A percentile compares a stretch with the other conserved stretches of the same genome.
phyloP scores from a whole-genome alignment of 2,329 filamentous ascomycete genomes.

The Alternaria viburni region DNA sequence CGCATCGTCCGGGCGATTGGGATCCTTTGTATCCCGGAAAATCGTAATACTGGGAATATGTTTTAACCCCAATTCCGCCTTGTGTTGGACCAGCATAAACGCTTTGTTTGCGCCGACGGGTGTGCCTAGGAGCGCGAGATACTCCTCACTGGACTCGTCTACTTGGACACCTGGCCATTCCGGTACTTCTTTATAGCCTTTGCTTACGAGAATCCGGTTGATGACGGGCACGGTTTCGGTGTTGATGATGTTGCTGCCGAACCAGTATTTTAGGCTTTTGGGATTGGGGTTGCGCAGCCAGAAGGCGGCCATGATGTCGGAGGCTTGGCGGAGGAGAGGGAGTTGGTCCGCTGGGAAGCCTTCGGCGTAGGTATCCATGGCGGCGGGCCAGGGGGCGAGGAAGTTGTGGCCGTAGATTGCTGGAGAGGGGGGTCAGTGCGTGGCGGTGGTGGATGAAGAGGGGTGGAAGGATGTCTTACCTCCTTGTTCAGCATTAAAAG shows the following conservation, averaged over 20 bases:
- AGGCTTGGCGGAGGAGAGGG: background rate
- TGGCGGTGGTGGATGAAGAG: background rate
- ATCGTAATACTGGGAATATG: conserved; percentile 1
- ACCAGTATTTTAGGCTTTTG: background rate
- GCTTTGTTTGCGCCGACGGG: conserved; percentile 6
- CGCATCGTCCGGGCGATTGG: background rate
- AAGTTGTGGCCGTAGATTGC: background rate
- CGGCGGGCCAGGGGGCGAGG: background rate
- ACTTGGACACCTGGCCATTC: conserved; percentile 21
- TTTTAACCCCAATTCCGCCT: conserved; percentile 8
- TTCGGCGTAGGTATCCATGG: background rate
- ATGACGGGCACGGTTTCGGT: background rate
- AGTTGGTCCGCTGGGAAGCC: background rate
- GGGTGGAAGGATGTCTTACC: background rate
- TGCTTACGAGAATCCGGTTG: background rate
- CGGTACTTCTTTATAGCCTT: background rate
- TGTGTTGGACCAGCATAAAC: conserved; percentile 10
- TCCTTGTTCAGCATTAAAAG: background rate
- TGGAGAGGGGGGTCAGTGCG: background rate
- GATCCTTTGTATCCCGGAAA: conserved; percentile 1
- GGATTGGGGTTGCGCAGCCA: background rate
- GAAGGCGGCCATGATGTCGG: background rate
- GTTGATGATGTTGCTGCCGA: conserved; percentile 5
- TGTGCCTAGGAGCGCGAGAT: conserved; percentile 15
- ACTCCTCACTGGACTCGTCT: conserved; percentile 1